Evolutionary conservation across 208 protist genomes (phyloP), one percentile per base, ranked within the genome.

Genomic region (Kentomonas sorsogonicus): DNA sequence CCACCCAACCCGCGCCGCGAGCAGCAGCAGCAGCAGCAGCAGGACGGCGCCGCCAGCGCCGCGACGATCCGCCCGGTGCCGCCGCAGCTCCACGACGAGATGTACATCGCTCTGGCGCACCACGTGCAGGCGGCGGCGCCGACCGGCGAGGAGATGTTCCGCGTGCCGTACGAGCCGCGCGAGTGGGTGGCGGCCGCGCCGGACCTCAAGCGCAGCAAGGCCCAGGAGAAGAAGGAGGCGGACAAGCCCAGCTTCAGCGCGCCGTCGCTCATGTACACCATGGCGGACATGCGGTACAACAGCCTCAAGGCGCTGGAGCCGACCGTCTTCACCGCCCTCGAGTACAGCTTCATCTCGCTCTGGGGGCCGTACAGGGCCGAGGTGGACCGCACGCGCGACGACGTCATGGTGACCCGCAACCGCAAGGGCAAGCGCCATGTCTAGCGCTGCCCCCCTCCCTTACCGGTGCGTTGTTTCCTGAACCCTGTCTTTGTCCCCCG

Each of bases 341-440:
- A 94, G 41, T 72, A 76, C 48, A 66, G 63, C 26, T 87, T 94
- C 9, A 34, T 94, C 20, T 72, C 81, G 36, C 33, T 81, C 53
- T 94, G 88, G 85, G 82, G 90, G 66, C 84, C 83, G 18, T 91
- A 91, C 60, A 76, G 80, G 22, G 66, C 45, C 1, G 84, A 92
- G 65, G 84, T 94, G 63, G 82, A 91, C 44, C 68, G 78, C 20
- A 53, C 76, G 18, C 72, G 83, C 5, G 83, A 94, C 30, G 88
- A 94, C 41, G 65, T 77, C 27, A 71, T 85, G 59, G 68, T 74
- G 10, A 53, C 66, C 25, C 69, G 78, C 20, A 72, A n/a, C n/a
- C n/a, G n/a, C n/a, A n/a, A n/a, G n/a, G n/a, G n/a, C n/a, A n/a
- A n/a, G n/a, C n/a, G n/a, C n/a, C n/a, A n/a, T n/a, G n/a, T n/a